Percentiles rank a stretch among this genome's conserved stretches.
Evolutionary conservation across 2,329 filamentous ascomycete species (phyloP).

Genomic region (Calonectria leucothoes): DNA sequence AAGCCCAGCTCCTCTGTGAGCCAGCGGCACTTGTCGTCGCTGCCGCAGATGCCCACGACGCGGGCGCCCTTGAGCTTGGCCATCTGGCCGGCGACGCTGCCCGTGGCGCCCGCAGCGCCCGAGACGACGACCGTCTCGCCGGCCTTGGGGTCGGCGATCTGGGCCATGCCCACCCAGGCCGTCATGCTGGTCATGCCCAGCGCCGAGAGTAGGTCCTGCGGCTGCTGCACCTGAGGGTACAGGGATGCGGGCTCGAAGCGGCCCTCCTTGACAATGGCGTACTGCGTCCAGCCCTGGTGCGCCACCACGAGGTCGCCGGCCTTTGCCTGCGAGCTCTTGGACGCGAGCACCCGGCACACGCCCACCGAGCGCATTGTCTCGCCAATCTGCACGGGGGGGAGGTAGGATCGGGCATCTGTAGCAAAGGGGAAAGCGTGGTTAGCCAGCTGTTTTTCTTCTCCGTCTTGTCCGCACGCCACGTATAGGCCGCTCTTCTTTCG

Average conservation of each 20-base stretch:
- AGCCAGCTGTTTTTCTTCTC: not conserved
- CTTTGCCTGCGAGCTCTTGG: slow-evolving; percentile 64
- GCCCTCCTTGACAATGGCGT: slow-evolving; percentile 68
- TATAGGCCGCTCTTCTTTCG: no score
- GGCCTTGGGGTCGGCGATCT: slow-evolving; percentile 74
- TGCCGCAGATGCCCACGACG: slow-evolving; percentile 75
- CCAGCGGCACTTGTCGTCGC: slow-evolving; percentile 75
- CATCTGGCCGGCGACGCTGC: slow-evolving; percentile 81
- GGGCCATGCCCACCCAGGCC: slow-evolving; percentile 79
- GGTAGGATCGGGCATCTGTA: slow-evolving; percentile 65
- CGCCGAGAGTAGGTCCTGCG: slow-evolving; percentile 71
- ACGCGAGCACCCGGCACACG: slow-evolving; percentile 71
- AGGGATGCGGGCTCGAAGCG: slow-evolving; percentile 54
- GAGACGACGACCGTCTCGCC: slow-evolving; percentile 83
- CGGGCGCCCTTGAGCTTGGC: slow-evolving; percentile 75
- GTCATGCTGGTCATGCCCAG: slow-evolving; percentile 78
- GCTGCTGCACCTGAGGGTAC: slow-evolving; percentile 54
- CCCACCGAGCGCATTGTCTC: slow-evolving; percentile 74
- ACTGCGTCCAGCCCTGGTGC: slow-evolving; percentile 73
- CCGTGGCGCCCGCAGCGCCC: slow-evolving; percentile 82
- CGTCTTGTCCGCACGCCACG: not conserved
- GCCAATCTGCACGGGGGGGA: slow-evolving; percentile 75
- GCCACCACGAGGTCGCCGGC: slow-evolving; percentile 69
- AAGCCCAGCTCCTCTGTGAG: slow-evolving; percentile 73
- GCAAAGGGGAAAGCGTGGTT: not conserved